Conservation (phyloP, 768 basidiomycete species). For the Suillus ampliporus region DNA sequence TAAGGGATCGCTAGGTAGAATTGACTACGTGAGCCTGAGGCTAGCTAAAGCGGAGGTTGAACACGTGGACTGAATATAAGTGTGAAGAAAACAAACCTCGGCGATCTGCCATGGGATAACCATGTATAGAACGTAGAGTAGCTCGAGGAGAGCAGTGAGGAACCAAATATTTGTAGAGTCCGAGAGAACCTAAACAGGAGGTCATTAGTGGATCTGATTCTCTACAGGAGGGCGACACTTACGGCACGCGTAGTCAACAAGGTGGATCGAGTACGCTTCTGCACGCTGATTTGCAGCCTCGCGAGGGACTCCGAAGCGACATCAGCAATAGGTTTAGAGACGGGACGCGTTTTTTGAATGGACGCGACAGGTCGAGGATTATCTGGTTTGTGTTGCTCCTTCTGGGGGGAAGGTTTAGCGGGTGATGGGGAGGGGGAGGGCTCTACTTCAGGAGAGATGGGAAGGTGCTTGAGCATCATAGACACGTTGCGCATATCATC, state of each 20-base stretch:
- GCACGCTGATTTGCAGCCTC: slow-evolving; percentile 24
- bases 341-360: slow-evolving; percentile 32
- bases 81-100: slow-evolving; percentile 41
- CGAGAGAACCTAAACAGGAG: slow-evolving; percentile 57
- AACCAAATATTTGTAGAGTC: slow-evolving; percentile 67
- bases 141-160: slow-evolving; percentile 57
- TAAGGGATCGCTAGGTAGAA: slow-evolving; percentile 45
- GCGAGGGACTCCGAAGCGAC: slow-evolving; percentile 28
- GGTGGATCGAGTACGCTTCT: slow-evolving; percentile 24
- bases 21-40: slow-evolving; percentile 9
- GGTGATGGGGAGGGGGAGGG: slow-evolving; percentile 5
- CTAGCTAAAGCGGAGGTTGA: background rate
- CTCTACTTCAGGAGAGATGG: slow-evolving; percentile 44
- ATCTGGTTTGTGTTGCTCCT: slow-evolving; percentile 16
- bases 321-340: slow-evolving; percentile 27
- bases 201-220: slow-evolving; percentile 3
- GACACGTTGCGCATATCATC: slow-evolving; percentile 58
- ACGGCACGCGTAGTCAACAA: slow-evolving; percentile 35
- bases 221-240: slow-evolving; percentile 12
- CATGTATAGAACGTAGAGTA: slow-evolving; percentile 55
- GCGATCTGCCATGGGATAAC: slow-evolving; percentile 59
- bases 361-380: slow-evolving; percentile 22
- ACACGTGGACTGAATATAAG: background rate
- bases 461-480: slow-evolving; percentile 51
- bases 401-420: slow-evolving; percentile 20